Evolutionary conservation across 345 rosid species (phyloP).

Genomic region (Salix exigua): DNA sequence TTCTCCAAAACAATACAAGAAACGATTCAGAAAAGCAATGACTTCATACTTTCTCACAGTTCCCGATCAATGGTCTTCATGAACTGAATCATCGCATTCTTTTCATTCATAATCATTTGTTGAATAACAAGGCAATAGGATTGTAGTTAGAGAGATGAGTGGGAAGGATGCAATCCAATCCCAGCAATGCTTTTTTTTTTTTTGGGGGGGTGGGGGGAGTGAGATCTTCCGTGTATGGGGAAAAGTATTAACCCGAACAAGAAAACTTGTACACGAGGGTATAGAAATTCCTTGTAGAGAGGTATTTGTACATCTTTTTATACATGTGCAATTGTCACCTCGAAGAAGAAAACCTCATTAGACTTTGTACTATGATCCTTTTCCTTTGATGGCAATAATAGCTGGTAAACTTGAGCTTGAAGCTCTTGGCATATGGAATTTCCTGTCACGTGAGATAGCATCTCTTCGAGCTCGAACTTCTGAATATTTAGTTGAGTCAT

Average conservation of each 20-base stretch:
- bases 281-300: constrained; percentile 18
- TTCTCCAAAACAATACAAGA: constrained; percentile 93
- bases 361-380: background rate
- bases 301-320: constrained; percentile 24
- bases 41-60: constrained; percentile 86
- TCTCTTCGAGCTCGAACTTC: too few relatives aligned
- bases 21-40: constrained; percentile 92
- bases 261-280: constrained; percentile 15
- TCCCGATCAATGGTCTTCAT: constrained; percentile 89
- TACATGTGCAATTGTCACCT: constrained; percentile 22
- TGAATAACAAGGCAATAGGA: constrained; percentile 31
- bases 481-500: too few relatives aligned
- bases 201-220: background rate
- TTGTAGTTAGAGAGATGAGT: constrained; percentile 18
- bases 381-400: background rate
- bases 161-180: constrained; percentile 10
- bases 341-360: background rate
- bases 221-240: constrained; percentile 3
- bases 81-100: constrained; percentile 25
- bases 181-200: background rate
- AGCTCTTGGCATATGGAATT: background rate
- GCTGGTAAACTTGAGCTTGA: background rate
- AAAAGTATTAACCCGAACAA: constrained; percentile 12
- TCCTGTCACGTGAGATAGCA: too few relatives aligned
- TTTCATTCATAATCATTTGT: constrained; percentile 34